A percentile compares a stretch with the other conserved stretches of the same genome.
These are phyloP conservation scores for Plasmodium malariae DNA, from an alignment of 169 alveolate species.

Conservation along the genomic window DNA sequence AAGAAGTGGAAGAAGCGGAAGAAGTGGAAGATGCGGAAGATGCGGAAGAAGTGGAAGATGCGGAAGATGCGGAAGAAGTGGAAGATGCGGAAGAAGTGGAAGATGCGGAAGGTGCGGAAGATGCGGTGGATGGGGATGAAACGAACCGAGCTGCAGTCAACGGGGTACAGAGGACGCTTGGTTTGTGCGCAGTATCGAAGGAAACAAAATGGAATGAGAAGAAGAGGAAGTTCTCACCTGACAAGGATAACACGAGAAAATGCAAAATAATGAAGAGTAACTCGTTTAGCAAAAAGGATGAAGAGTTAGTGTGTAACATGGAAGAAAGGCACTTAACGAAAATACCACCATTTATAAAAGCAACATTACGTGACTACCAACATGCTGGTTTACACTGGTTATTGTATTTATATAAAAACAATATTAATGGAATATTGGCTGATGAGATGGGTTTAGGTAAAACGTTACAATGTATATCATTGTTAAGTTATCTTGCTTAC, in stretches of 20 bases:
- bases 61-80: not conserved
- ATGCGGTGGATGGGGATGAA: not conserved
- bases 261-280: constrained; percentile 9
- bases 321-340: constrained; percentile 82
- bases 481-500: constrained; percentile 97
- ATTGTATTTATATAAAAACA: constrained; percentile 95
- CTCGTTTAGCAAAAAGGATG: constrained; percentile 24
- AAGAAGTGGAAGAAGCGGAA: not conserved
- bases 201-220: too few relatives aligned
- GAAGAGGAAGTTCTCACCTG: not conserved
- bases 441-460: constrained; percentile 99
- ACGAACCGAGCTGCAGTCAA: not conserved
- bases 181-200: too few relatives aligned
- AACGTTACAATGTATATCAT: constrained; percentile 97
- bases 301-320: constrained; percentile 78
- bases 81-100: not conserved
- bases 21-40: not conserved
- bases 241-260: not conserved
- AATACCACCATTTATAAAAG: constrained; percentile 93
- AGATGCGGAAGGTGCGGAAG: not conserved
- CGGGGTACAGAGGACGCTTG: not conserved
- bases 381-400: constrained; percentile 97
- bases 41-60: not conserved
- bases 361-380: constrained; percentile 95
- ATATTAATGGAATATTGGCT: constrained; percentile 98